Conservation (phyloP, 371 early-diverging fungal species). For the Sporodiniella umbellata region DNA sequence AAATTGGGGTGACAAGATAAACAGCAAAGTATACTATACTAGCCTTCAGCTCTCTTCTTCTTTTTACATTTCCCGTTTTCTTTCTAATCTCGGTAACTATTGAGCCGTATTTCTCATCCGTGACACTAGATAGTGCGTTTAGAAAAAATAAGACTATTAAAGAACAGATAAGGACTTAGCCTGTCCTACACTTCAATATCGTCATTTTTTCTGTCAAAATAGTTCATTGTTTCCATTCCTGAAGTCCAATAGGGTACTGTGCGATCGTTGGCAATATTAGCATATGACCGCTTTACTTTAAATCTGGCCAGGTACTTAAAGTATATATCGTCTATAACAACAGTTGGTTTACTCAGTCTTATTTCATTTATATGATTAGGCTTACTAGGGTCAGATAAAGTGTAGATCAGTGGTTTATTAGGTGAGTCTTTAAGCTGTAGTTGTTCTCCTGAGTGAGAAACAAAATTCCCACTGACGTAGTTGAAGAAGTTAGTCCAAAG, state of each 20-base stretch:
- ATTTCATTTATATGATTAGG: neutral
- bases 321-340: neutral
- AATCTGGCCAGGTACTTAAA: slow-evolving; percentile 32
- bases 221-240: slow-evolving; percentile 51
- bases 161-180: too few relatives aligned
- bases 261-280: slow-evolving; percentile 70
- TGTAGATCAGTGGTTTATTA: slow-evolving; percentile 45
- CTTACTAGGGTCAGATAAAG: slow-evolving; percentile 62
- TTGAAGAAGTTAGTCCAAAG: slow-evolving; percentile 46
- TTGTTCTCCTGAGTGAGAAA: slow-evolving; percentile 63
- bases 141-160: neutral
- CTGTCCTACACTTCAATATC: too few relatives aligned
- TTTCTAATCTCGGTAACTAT: too few relatives aligned
- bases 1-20: too few relatives aligned
- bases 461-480: slow-evolving; percentile 39
- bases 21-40: too few relatives aligned
- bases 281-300: slow-evolving; percentile 55
- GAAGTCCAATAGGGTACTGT: slow-evolving; percentile 70
- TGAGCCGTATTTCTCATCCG: too few relatives aligned
- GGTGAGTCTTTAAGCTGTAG: slow-evolving; percentile 47
- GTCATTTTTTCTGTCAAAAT: slow-evolving; percentile 42
- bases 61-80: neutral
- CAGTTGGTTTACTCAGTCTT: neutral
- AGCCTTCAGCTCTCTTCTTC: neutral
- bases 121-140: too few relatives aligned